phyloP scores from a whole-genome alignment of 2,329 filamentous ascomycete species.

The Ophiocordyceps sinensis region DNA sequence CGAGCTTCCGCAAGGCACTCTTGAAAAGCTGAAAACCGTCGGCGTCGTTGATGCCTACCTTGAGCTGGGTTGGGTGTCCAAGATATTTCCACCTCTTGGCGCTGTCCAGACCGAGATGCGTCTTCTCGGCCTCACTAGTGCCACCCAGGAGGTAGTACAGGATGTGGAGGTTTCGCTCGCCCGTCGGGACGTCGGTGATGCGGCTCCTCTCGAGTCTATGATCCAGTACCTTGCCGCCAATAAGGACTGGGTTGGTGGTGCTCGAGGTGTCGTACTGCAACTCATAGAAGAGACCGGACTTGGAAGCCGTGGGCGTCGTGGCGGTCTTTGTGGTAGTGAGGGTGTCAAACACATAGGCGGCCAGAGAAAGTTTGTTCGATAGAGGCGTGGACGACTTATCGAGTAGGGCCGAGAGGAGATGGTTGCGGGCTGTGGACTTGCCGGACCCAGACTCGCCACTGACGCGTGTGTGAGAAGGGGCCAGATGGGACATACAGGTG shows the following conservation, averaged over 20 bases:
- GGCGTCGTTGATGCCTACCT: slow-evolving; percentile 89
- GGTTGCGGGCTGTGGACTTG: slow-evolving; percentile 87
- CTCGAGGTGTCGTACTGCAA: slow-evolving; percentile 90
- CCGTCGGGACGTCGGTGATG: slow-evolving; percentile 82
- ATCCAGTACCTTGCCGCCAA: slow-evolving; percentile 88
- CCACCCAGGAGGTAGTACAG: slow-evolving; percentile 91
- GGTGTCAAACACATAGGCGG: slow-evolving; percentile 89
- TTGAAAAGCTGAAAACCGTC: slow-evolving; percentile 98
- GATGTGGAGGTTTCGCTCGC: slow-evolving; percentile 91
- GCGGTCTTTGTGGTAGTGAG: slow-evolving; percentile 95
- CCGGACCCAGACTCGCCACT: slow-evolving; percentile 93
- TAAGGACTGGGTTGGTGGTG: slow-evolving; percentile 68
- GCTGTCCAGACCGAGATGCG: slow-evolving; percentile 56
- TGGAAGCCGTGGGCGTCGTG: slow-evolving; percentile 89
- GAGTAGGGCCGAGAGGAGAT: slow-evolving; percentile 72
- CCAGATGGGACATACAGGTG: background rate
- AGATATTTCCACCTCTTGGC: slow-evolving; percentile 87
- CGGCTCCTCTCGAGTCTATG: slow-evolving; percentile 86
- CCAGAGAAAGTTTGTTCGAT: slow-evolving; percentile 83
- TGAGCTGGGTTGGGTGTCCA: slow-evolving; percentile 90
- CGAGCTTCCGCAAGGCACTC: slow-evolving; percentile 81
- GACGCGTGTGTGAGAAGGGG: slow-evolving; percentile 13
- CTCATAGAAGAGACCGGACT: slow-evolving; percentile 89
- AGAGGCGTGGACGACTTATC: slow-evolving; percentile 85
- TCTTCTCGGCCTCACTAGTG: slow-evolving; percentile 79